These are phyloP conservation scores for Fraxinus quadrangulata DNA, from an alignment of 257 asterid genomes.

Conservation along the genomic window DNA sequence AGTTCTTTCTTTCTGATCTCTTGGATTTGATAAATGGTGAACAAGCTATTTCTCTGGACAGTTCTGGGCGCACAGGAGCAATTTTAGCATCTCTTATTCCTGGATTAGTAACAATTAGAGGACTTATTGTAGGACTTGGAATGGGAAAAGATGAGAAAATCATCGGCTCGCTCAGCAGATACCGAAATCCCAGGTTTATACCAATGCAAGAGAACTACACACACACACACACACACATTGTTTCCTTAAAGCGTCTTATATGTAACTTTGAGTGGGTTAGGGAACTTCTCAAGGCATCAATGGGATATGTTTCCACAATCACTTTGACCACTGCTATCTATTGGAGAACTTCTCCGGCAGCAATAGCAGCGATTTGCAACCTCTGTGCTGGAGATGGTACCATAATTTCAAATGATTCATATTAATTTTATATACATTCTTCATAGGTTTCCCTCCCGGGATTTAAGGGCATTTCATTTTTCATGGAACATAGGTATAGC, in stretches of 20 bases:
- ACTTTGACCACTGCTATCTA: slow-evolving; percentile 41
- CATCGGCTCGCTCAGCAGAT: neutral
- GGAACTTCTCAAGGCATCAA: slow-evolving; percentile 52
- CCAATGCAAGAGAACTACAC: neutral
- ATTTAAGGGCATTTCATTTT: neutral
- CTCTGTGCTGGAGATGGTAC: slow-evolving; percentile 72
- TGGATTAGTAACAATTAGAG: neutral
- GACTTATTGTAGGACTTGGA: neutral
- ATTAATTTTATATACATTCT: neutral
- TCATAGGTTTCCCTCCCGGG: neutral
- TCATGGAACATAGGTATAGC: slow-evolving; percentile 46
- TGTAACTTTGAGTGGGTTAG: slow-evolving; percentile 23
- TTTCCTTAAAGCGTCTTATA: neutral
- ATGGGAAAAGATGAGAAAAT: neutral
- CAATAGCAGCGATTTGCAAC: slow-evolving; percentile 56
- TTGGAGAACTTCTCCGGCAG: slow-evolving; percentile 62
- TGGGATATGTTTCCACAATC: slow-evolving; percentile 43
- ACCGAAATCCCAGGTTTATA: neutral
- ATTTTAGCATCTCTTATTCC: slow-evolving; percentile 23
- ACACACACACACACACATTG: too few relatives aligned
- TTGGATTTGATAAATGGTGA: neutral
- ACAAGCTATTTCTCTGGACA: neutral
- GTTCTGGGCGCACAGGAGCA: slow-evolving; percentile 5
- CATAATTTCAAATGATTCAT: slow-evolving; percentile 1
- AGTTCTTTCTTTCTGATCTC: too few relatives aligned